Evolutionary conservation across 306 rosid genomes (phyloP).

Genomic region (Lagenaria siceraria): DNA sequence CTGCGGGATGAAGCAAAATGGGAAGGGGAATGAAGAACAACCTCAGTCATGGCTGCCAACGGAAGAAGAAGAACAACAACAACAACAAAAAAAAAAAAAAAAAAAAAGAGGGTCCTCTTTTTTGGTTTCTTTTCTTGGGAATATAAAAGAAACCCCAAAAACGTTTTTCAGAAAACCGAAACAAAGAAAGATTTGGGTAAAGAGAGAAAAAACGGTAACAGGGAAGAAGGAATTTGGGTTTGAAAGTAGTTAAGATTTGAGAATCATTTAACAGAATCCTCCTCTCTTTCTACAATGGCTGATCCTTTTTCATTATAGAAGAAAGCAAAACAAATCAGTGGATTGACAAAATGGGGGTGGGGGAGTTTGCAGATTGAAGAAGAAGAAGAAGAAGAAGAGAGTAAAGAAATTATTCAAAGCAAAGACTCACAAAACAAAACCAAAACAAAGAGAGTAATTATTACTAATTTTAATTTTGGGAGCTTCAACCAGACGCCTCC

Average conservation of each 20-base stretch:
- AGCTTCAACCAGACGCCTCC: slow-evolving; percentile 5
- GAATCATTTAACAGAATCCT: slow-evolving; percentile 28
- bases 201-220: slow-evolving; percentile 6
- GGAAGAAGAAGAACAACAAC: slow-evolving; percentile 6
- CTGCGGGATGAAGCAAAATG: slow-evolving; percentile 33
- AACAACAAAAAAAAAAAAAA: too few relatives aligned
- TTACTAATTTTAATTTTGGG: background rate
- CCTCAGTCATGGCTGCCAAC: slow-evolving; percentile 75
- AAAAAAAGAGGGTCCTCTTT: background rate
- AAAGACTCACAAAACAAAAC: background rate
- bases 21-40: slow-evolving; percentile 52
- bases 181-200: slow-evolving; percentile 6
- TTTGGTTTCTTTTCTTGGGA: slow-evolving; percentile 23
- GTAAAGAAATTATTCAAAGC: background rate
- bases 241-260: slow-evolving; percentile 31
- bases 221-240: slow-evolving; percentile 6
- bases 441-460: background rate
- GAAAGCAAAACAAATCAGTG: background rate
- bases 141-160: slow-evolving; percentile 17
- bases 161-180: background rate
- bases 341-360: background rate
- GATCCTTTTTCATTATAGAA: background rate
- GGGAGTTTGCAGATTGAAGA: background rate
- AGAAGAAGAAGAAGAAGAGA: background rate
- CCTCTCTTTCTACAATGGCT: background rate